Evolutionary conservation across 176 grass and related monocot genomes (phyloP), one percentile per base, ranked within the genome.

Genomic region (Musa acuminata): DNA sequence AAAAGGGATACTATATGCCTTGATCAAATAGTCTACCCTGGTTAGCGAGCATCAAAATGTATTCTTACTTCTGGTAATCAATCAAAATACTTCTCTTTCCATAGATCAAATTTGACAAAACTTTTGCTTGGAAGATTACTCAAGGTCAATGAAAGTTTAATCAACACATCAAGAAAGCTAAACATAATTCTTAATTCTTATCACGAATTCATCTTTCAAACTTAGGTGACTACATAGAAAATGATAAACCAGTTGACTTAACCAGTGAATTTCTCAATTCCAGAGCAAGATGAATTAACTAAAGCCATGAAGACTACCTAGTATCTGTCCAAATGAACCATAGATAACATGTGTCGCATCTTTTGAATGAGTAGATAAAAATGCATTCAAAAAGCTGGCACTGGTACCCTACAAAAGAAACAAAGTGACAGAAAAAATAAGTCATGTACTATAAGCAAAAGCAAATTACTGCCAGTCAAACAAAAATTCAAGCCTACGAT

Each of bases 361-460:
- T n/a, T 72, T 59, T 59, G 16, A 74, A 81, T 78, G 80, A 13
- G 22, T 54, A 22, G 21, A 78, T 8, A 78, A 51, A 20, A 74
- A 78, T 51, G 72, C 64, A 80, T 79, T 85, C 53, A 69, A 10
- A 9, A 91, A 71, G 13, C 77, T 53, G 16, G 63, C 51, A 50
- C 68, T 64, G 67, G 85, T 62, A 83, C 77, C 83, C 89, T 91
- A 77, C 49, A 52, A 81, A 49, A 69, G 21, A n/a, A 9, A 72
- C 0, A 23, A 14, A 19, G 64, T 9, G 63, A 51, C 12, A 24
- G 13, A 11, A 23, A 75, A 62, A 23, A 74, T 20, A 24, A 22
- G 25, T 25, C 24, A 55, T 24, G 8, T 53, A 55, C 54, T 55
- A 21, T 21, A 54, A 26, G 51, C 21, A 49, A 58, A 55, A 74